A percentile compares a stretch with the other conserved stretches of the same genome.
Evolutionary conservation across 495 filamentous ascomycete genomes (phyloP).

Genomic region (Friedmanniomyces simplex): DNA sequence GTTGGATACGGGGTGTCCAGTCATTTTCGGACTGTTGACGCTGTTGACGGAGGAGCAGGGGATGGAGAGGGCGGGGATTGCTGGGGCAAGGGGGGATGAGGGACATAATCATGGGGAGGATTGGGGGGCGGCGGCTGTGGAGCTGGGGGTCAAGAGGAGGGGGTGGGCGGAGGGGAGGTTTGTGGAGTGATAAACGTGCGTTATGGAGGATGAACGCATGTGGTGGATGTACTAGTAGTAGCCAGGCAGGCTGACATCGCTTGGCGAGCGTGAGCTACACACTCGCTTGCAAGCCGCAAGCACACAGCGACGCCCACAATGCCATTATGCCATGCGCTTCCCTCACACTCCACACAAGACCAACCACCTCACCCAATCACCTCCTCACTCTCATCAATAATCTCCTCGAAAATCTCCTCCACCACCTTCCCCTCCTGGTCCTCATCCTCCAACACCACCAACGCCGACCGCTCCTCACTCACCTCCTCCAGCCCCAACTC

Average conservation of each 20-base stretch:
- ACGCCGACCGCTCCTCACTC: constrained; percentile 40
- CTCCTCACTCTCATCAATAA: constrained; percentile 67
- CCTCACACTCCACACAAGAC: background rate
- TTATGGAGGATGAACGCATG: no score
- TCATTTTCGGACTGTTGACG: constrained; percentile 88
- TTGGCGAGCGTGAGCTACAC: no score
- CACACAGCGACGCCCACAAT: no score
- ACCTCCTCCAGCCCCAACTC: constrained; percentile 55
- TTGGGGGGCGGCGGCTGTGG: constrained; percentile 53
- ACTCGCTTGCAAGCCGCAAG: no score
- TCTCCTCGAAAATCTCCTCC: constrained; percentile 59
- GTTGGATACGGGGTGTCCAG: constrained; percentile 73
- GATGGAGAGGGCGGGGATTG: constrained; percentile 69
- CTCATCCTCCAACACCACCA: constrained; percentile 47
- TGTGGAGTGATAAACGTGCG: constrained; percentile 20
- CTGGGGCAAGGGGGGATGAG: constrained; percentile 35
- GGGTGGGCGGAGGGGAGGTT: constrained; percentile 58
- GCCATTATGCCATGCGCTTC: no score
- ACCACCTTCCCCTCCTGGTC: constrained; percentile 89
- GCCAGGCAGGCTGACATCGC: no score
- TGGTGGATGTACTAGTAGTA: no score
- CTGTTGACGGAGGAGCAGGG: constrained; percentile 83
- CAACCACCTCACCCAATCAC: constrained; percentile 36
- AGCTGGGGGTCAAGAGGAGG: constrained; percentile 60
- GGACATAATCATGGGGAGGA: constrained; percentile 33